phyloP scores from a whole-genome alignment of 139 green algal genomes.

The Chara braunii region DNA sequence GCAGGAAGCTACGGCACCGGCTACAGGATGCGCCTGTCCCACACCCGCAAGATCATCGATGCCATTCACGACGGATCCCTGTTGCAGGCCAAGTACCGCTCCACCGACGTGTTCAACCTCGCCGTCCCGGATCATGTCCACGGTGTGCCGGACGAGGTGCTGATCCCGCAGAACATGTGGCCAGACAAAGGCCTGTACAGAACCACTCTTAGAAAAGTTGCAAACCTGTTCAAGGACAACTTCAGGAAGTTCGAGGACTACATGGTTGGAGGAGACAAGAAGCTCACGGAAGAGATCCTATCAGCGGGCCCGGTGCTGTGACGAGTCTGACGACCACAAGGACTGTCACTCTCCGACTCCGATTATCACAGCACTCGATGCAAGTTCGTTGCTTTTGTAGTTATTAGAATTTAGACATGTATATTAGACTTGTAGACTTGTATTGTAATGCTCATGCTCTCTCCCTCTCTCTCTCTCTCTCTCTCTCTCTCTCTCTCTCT shows the following conservation, averaged over 20 bases:
- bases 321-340: too few species aligned
- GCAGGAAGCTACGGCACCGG: conserved; percentile 62
- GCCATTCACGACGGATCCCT: conserved; percentile 86
- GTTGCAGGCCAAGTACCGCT: conserved; percentile 43
- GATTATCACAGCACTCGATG: too few species aligned
- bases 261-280: conserved; percentile 4
- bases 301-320: conserved; percentile 24
- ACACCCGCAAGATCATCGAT: conserved; percentile 91
- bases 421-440: too few species aligned
- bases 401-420: too few species aligned
- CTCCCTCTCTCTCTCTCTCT: too few species aligned
- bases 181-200: conserved; percentile 19
- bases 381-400: too few species aligned
- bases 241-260: conserved; percentile 21
- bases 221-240: conserved; percentile 29
- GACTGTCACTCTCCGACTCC: too few species aligned
- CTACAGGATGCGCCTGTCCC: conserved; percentile 74
- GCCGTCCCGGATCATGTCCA: conserved; percentile 54
- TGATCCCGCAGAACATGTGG: conserved; percentile 49
- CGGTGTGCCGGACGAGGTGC: conserved; percentile 64
- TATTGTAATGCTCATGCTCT: too few species aligned
- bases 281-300: conserved; percentile 30
- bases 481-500: too few species aligned
- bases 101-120: conserved; percentile 73
- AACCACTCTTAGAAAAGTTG: conserved; percentile 13